Evolutionary conservation across 257 asterid species (phyloP).

Genomic region (Vinca minor): DNA sequence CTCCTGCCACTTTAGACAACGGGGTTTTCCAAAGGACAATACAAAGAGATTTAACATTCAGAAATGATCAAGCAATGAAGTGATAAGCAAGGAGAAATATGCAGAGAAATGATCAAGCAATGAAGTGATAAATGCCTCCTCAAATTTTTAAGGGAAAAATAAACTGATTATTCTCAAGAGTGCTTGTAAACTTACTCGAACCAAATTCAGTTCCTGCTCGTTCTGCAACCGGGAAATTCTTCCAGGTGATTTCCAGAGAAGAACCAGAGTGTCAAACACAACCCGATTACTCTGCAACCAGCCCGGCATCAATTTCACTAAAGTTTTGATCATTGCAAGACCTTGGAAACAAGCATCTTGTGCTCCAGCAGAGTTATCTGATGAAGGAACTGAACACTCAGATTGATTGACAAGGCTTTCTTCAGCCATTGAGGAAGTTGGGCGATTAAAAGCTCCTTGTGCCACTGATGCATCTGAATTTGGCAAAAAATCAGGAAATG

Average conservation of each 20-base stretch:
- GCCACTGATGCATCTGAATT: constrained; percentile 44
- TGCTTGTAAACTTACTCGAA: constrained; percentile 61
- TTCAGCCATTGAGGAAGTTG: constrained; percentile 43
- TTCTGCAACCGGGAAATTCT: constrained; percentile 71
- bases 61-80: neutral
- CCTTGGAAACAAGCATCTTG: constrained; percentile 96
- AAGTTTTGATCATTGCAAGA: constrained; percentile 81
- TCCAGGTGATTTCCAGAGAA: constrained; percentile 89
- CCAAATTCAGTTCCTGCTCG: constrained; percentile 89
- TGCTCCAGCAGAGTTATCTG: constrained; percentile 40
- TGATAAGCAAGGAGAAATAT: neutral
- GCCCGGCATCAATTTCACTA: constrained; percentile 93
- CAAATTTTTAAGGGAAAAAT: neutral
- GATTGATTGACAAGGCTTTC: constrained; percentile 51
- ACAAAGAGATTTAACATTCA: neutral
- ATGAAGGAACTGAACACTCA: constrained; percentile 51
- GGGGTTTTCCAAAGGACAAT: neutral
- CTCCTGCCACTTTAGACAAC: neutral
- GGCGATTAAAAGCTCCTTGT: constrained; percentile 55
- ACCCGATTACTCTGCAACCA: constrained; percentile 90
- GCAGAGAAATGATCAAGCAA: no score
- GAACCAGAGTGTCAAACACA: constrained; percentile 75
- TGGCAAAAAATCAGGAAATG: constrained; percentile 64
- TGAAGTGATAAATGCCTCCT: neutral
- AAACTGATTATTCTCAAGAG: neutral